Base-by-base conservation (phyloP, 345 rosid genomes). In the Psidium friedrichsthalianum region DNA sequence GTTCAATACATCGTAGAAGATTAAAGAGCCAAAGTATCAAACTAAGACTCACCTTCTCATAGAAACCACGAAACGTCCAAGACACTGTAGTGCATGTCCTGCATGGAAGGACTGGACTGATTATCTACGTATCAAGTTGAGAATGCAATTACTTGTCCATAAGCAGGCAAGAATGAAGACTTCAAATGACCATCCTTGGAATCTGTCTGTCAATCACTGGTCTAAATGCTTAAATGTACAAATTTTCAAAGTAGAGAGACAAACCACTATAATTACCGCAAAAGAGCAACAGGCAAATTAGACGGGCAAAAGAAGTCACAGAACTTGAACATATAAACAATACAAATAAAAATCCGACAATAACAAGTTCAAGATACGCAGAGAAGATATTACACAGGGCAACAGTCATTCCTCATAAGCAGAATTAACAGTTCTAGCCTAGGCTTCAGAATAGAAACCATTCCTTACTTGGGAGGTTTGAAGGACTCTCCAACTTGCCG, bases 401-500 rank as follows among this genome's bases (percentile, higher is more conserved):
- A 18, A 36, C 47, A 36, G 47, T 11, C 47, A 69, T 32, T 69
- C 36, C 80, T 69, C 25, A 36, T 32, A 16, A 36, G 78, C 78
- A 69, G 47, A 36, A 69, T 69, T 36, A 36, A 69, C 25, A 36
- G 80, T 25, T 69, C 80, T 18, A 36, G 80, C 80, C 80, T 69
- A 21, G 80, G 80, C 80, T 69, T 69, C 47, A 36, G 44, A 69
- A 69, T 69, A 58, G 40, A 81, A 78, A 84, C 49, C 51, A 82
- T 56, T 88, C 83, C 93, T 93, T 90, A 94, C 98, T 93, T 94
- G 86, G 96, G 98, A 49, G 98, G 98, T 87, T 84, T 94, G 85
- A 94, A 94, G 86, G 96, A 93, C 87, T 94, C 98, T 88, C 98
- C 98, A 58, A 94, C 97, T 89, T 92, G 95, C 84, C 95, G 92